Base-by-base conservation (phyloP, 1,284 basidiomycete species). In the Rhodotorula sp. region DNA sequence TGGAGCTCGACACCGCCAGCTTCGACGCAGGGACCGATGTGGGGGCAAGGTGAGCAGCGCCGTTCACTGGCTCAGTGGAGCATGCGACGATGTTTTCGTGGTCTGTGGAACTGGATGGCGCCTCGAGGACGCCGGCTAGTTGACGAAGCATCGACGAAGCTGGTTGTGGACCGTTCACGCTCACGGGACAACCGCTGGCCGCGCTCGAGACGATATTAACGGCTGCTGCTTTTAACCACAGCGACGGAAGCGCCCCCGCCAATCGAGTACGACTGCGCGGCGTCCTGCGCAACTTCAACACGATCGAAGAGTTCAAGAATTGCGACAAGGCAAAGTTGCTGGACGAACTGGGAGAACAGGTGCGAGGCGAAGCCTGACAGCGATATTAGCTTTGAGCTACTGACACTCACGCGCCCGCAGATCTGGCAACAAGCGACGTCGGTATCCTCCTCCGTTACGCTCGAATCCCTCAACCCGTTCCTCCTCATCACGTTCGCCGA, bases 401-500 rank as follows among this genome's bases (percentile, higher is more conserved):
- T 26, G 8, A 15, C 22, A 1, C 7, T 46, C 22, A 20, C 4
- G 34, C n/a, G 10, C 18, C 7, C 22, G 10, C 64, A 72, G 70
- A 68, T 68, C 65, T 74, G 66, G 67, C 44, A 28, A 1, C n/a
- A 28, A 22, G 44, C 64, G 8, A 46, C 26, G 24, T 54, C 50
- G 9, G 26, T 44, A 20, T n/a, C 58, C 13, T 28, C 47, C 50
- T 46, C 56, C 55, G 20, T 44, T 13, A 28, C 52, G 16, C 34
- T 62, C 37, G 61, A 69, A n/a, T 51, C 66, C 0, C 83, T 97
- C 59, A 90, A 87, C 66, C 84, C 85, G 4, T 98, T 98, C 81
- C 83, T 97, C 22, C 83, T 96, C 34, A 89, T 99, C 74, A 92
- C 93, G 0, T 99, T 89, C 77, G 91, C 96, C 0, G 96, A 99